These are phyloP conservation scores for Persicaria tinctoria DNA, from an alignment of 148 eudicot species.

Conservation along the genomic window DNA sequence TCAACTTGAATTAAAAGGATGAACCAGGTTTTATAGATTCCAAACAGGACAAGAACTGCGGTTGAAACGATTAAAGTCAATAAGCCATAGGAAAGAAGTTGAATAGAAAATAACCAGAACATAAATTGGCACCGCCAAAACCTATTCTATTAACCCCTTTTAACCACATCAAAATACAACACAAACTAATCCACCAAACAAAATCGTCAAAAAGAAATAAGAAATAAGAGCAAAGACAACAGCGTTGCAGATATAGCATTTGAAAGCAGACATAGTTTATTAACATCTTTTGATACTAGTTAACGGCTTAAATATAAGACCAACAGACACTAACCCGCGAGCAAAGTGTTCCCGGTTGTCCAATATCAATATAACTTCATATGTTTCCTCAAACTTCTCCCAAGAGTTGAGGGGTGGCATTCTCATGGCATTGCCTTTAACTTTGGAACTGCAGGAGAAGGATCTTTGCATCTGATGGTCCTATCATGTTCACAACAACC, in stretches of 20 bases:
- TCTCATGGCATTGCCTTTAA: slow-evolving; percentile 30
- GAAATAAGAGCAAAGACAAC: neutral
- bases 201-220: neutral
- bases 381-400: slow-evolving; percentile 69
- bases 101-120: neutral
- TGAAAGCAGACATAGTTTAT: neutral
- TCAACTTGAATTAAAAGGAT: neutral
- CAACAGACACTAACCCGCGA: slow-evolving; percentile 46
- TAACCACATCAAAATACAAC: neutral
- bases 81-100: neutral
- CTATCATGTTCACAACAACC: slow-evolving; percentile 21
- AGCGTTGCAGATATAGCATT: neutral
- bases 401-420: slow-evolving; percentile 70
- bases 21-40: neutral
- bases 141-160: neutral
- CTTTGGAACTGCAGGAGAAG: slow-evolving; percentile 19
- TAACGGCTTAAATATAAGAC: neutral
- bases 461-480: slow-evolving; percentile 25
- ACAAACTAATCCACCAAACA: neutral
- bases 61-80: neutral
- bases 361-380: slow-evolving; percentile 66
- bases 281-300: neutral
- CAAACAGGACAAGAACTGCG: neutral
- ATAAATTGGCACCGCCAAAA: neutral
- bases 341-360: slow-evolving; percentile 87